phyloP scores from a whole-genome alignment of 179 eudicot species.

The Spinacia oleracea region DNA sequence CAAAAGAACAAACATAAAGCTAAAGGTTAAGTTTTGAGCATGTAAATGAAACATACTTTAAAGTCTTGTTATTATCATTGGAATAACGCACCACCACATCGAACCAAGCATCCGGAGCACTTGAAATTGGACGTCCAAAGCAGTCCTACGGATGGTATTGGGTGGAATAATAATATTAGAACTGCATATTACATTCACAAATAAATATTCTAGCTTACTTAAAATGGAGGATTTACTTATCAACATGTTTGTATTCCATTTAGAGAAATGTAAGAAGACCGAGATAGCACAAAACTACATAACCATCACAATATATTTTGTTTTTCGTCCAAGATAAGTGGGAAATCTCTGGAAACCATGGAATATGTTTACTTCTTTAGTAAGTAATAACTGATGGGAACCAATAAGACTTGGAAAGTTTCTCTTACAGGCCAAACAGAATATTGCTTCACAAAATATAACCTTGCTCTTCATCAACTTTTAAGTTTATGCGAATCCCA shows the following conservation, averaged over 20 bases:
- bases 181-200: neutral
- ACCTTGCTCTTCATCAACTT: too few relatives aligned
- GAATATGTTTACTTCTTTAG: too few relatives aligned
- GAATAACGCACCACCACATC: constrained; percentile 96
- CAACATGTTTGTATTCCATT: neutral
- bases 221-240: too few relatives aligned
- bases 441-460: neutral
- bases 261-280: neutral
- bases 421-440: neutral
- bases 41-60: constrained; percentile 54
- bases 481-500: too few relatives aligned
- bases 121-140: constrained; percentile 91
- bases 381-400: too few relatives aligned
- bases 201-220: neutral
- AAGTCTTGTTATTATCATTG: constrained; percentile 85
- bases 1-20: neutral
- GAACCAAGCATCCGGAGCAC: constrained; percentile 99
- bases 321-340: too few relatives aligned
- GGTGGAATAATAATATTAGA: neutral
- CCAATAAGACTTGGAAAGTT: too few relatives aligned
- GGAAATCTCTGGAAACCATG: too few relatives aligned
- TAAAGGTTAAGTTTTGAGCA: neutral
- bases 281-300: too few relatives aligned
- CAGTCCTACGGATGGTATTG: constrained; percentile 61
- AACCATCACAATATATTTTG: too few relatives aligned